These are phyloP conservation scores for Nematocida ausubeli DNA, from an alignment of 371 early-diverging fungal genomes.

Conservation along the genomic window DNA sequence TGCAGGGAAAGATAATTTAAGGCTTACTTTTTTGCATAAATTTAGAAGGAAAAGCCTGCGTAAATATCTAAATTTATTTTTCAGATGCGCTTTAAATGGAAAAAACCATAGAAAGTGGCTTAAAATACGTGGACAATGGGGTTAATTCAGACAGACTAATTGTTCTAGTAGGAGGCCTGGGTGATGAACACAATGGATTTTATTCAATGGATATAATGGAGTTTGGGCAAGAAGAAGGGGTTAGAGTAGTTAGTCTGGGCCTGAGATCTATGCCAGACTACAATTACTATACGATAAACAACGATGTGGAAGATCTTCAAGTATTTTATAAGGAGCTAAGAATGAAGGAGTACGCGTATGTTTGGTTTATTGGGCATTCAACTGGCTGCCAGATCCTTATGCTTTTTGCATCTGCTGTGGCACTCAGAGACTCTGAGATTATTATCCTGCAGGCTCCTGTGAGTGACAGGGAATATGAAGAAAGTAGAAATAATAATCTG, in stretches of 20 bases:
- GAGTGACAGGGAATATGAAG: conserved; percentile 66
- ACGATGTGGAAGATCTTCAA: conserved; percentile 37
- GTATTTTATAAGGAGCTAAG: neutral
- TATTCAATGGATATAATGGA: neutral
- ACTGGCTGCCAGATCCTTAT: conserved; percentile 66
- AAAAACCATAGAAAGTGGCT: neutral
- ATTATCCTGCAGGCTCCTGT: conserved; percentile 66
- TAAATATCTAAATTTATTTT: too few species aligned
- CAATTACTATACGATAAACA: conserved; percentile 8
- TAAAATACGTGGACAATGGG: conserved; percentile 6
- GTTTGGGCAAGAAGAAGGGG: neutral
- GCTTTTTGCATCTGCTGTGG: conserved; percentile 1
- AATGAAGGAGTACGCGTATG: neutral
- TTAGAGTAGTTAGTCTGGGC: conserved; percentile 6
- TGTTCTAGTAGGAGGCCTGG: conserved; percentile 31
- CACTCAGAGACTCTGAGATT: neutral
- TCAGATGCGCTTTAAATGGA: neutral
- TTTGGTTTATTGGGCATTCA: conserved; percentile 65
- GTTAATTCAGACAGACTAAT: neutral
- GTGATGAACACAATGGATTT: neutral
- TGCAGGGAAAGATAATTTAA: too few species aligned
- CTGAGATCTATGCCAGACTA: conserved; percentile 47
- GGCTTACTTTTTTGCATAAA: too few species aligned
- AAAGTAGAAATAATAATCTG: conserved; percentile 43
- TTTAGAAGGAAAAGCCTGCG: too few species aligned